Evolutionary conservation across 2,329 filamentous ascomycete species (phyloP), one percentile per base, ranked within the genome.

Genomic region (Aspergillus floridensis): DNA sequence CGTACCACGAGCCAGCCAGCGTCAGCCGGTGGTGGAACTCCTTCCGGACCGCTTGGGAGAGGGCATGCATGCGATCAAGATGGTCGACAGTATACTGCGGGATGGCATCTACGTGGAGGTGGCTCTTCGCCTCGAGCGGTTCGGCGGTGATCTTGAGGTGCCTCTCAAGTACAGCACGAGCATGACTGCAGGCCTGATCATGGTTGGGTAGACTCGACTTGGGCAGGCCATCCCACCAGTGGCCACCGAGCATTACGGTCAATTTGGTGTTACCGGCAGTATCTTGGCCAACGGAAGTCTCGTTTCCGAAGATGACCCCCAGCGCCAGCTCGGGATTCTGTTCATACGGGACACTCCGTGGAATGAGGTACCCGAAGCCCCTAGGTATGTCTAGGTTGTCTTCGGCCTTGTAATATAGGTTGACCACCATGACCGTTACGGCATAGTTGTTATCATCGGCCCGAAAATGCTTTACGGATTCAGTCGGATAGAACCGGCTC

Each of bases 311-410:
- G 61, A 98, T 89, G 55, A 98, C 93, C 63, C 95, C 95, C 5
- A 99, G 86, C 0, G 89, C 90, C 62, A 86, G 84, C 73, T 96
- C 91, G 1, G 91, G 89, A 72, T 96, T 96, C 65, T 91, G 82
- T 41, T 86, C 85, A 51, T 82, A 81, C 3, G 88, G 83, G 1
- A 91, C 82, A 16, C 87, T 87, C 60, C 87, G 86, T 1, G 95
- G 93, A 60, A 99, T 90, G 5, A 99, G 85, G 75, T 98, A 98
- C 64, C 95, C 95, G 72, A 98, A 96, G 19, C 93, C 95, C 31
- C 81, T 77, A 58, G 86, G 79, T 14, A 85, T 84, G 52, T 91
- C 81, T 38, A 96, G 77, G 59, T 84, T 5, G 38, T 44, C 71
- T 6, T 87, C 82, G 48, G 86, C 81, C 1, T 82, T 79, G 74